A percentile compares a stretch with the other conserved stretches of the same genome.
Conservation (phyloP, 306 rosid genomes). For the Rosa multiflora region DNA sequence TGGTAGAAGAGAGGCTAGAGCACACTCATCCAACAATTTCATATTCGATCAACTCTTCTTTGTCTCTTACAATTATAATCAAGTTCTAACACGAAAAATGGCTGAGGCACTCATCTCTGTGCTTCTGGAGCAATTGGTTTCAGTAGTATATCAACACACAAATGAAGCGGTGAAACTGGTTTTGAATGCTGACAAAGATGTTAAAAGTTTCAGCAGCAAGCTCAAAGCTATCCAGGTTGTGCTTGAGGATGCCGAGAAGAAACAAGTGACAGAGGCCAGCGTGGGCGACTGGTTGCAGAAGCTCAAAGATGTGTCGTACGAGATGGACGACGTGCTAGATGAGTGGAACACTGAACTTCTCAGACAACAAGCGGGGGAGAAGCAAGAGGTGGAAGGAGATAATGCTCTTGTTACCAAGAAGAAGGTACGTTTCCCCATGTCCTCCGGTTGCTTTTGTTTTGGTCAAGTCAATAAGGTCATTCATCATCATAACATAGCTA, state of each 20-base stretch:
- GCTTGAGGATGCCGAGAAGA: constrained; percentile 22
- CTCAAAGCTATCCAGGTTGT: constrained; percentile 13
- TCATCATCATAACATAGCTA: not conserved
- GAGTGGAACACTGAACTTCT: constrained; percentile 12
- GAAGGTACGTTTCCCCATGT: constrained; percentile 10
- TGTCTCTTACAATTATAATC: too few species aligned
- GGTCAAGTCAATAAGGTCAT: not conserved
- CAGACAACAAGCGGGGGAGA: not conserved
- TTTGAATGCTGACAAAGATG: too few species aligned
- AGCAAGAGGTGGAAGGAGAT: too few species aligned
- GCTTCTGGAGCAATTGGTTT: too few species aligned
- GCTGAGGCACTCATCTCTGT: too few species aligned
- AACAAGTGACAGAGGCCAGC: not conserved
- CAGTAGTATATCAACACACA: too few species aligned
- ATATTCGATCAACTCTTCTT: too few species aligned
- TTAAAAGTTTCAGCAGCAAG: not conserved
- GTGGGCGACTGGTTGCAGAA: constrained; percentile 15
- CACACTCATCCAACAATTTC: too few species aligned
- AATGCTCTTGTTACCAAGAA: too few species aligned
- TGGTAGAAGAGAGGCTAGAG: too few species aligned
- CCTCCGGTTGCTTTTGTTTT: not conserved
- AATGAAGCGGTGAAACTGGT: too few species aligned
- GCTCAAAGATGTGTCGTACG: constrained; percentile 21
- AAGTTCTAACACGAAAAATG: too few species aligned
- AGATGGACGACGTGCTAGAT: constrained; percentile 19